Evolutionary conservation across 2,329 filamentous ascomycete species (phyloP).

Genomic region (Diaporthe nobilis): DNA sequence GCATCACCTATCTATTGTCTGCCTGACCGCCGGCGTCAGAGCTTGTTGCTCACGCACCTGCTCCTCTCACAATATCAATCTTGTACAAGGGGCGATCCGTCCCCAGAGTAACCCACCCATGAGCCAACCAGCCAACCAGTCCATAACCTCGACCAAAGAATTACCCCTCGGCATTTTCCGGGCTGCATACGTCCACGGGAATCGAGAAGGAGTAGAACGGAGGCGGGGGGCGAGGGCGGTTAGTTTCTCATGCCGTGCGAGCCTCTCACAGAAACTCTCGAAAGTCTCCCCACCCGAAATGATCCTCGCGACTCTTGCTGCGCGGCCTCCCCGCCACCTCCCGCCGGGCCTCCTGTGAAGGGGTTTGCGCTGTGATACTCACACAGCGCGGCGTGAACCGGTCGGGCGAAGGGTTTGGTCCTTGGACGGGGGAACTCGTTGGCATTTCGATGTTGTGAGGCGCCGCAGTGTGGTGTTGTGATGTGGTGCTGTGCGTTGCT

Average conservation of each 20-base stretch:
- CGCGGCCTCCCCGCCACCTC: background rate
- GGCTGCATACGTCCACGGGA: background rate
- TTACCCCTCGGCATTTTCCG: background rate
- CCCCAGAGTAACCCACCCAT: constrained; percentile 1
- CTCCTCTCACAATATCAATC: constrained; percentile 4
- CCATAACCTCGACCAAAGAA: background rate
- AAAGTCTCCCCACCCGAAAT: background rate
- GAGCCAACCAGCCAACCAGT: background rate
- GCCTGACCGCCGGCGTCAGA: background rate
- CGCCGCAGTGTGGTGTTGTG: background rate
- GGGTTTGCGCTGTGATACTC: background rate
- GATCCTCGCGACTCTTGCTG: background rate
- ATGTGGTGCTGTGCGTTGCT: no score
- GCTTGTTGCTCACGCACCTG: background rate
- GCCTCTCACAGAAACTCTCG: background rate
- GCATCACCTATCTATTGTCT: background rate
- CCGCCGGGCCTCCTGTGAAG: background rate
- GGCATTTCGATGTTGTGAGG: background rate
- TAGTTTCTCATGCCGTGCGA: constrained; percentile 1
- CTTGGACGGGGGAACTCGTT: background rate
- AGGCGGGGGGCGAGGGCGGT: background rate
- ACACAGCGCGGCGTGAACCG: background rate
- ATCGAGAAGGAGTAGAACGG: background rate
- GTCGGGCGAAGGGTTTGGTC: background rate
- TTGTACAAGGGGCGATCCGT: background rate